Evolutionary conservation across 2,329 filamentous ascomycete genomes (phyloP).

Genomic region (Bipolaris oryzae): DNA sequence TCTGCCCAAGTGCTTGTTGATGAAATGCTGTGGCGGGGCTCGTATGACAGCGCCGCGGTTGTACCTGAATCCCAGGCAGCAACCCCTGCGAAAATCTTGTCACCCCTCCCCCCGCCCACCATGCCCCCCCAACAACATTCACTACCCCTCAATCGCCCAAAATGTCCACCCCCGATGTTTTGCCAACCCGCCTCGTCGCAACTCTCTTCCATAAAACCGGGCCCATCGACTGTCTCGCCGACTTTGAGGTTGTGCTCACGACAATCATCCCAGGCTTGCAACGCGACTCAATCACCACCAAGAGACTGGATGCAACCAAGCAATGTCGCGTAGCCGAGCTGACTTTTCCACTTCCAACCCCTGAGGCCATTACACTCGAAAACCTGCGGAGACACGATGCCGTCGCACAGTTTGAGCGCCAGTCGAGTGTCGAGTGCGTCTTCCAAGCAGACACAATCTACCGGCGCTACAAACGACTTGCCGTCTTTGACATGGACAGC

Average conservation of each 20-base stretch:
- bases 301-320: conserved; percentile 63
- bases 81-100: conserved; percentile 10
- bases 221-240: conserved; percentile 55
- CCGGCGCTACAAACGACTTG: conserved; percentile 80
- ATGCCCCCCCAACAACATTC: conserved; percentile 24
- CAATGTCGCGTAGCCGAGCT: conserved; percentile 71
- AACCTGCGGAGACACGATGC: conserved; percentile 81
- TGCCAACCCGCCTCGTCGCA: conserved; percentile 38
- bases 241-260: conserved; percentile 61
- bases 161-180: conserved; percentile 24
- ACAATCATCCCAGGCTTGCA: conserved; percentile 56
- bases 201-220: conserved; percentile 49
- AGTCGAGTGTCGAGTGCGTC: conserved; percentile 87
- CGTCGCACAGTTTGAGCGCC: conserved; percentile 79
- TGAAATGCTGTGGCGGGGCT: neutral
- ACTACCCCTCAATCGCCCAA: too few relatives aligned
- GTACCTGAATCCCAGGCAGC: neutral
- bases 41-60: neutral
- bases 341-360: conserved; percentile 63
- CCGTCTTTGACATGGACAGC: conserved; percentile 98
- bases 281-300: conserved; percentile 55
- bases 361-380: conserved; percentile 59
- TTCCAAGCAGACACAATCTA: conserved; percentile 76
- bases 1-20: too few relatives aligned
- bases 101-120: conserved; percentile 1